phyloP scores from a whole-genome alignment of 73 alveolate genomes.

The Tetrahymena elliotti region DNA sequence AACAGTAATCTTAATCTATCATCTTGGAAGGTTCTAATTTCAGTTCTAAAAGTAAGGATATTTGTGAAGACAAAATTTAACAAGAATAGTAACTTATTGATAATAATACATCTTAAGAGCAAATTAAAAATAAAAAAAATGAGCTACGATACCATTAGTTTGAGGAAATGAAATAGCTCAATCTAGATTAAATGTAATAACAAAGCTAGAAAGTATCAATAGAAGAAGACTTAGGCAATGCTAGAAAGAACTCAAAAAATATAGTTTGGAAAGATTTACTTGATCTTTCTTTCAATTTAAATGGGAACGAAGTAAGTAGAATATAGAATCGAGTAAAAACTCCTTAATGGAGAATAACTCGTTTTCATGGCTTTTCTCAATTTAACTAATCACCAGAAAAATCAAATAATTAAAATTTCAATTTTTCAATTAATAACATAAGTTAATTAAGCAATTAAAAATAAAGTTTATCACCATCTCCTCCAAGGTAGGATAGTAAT shows the following conservation, averaged over 20 bases:
- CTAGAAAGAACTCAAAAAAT: background rate
- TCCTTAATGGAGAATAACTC: background rate
- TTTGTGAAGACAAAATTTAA: background rate
- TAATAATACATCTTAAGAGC: background rate
- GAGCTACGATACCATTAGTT: background rate
- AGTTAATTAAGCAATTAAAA: background rate
- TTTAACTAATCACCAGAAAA: background rate
- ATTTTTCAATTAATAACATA: background rate
- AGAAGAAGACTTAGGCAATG: background rate
- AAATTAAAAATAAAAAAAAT: background rate
- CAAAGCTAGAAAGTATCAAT: background rate
- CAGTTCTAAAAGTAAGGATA: background rate
- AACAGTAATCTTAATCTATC: background rate
- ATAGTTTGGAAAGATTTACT: background rate
- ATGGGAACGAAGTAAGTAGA: background rate
- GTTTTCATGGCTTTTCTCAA: background rate
- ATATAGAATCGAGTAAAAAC: background rate
- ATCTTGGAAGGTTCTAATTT: background rate
- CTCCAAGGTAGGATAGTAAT: background rate
- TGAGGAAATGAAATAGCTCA: background rate
- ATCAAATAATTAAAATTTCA: background rate
- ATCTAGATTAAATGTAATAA: background rate
- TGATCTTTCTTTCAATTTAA: background rate
- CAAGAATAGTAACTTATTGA: background rate
- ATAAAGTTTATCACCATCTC: background rate